Evolutionary conservation across 1,284 basidiomycete species (phyloP).

Genomic region (Leccinum holopus): DNA sequence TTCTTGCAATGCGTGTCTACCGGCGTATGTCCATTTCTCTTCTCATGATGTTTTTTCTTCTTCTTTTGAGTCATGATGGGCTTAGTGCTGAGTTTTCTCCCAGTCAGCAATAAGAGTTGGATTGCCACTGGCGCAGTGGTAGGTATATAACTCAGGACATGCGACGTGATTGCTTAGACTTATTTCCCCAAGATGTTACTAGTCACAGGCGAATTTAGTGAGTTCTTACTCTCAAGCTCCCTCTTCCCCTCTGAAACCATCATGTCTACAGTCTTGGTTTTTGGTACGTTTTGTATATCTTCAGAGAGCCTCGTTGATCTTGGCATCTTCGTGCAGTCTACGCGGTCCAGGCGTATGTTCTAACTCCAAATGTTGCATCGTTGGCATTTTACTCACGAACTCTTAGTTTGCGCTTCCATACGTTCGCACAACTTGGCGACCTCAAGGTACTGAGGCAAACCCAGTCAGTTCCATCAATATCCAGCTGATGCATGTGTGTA

Average conservation of each 20-base stretch:
- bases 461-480: too few relatives aligned
- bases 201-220: constrained; percentile 54
- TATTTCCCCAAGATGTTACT: constrained; percentile 30
- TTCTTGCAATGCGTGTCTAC: constrained; percentile 36
- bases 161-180: constrained; percentile 1
- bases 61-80: background rate
- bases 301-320: constrained; percentile 3
- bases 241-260: constrained; percentile 5
- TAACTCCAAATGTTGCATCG: background rate
- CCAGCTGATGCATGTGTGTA: constrained; percentile 10
- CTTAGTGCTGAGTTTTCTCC: background rate
- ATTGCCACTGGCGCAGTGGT: constrained; percentile 29
- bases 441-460: constrained; percentile 26
- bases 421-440: constrained; percentile 40
- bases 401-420: constrained; percentile 34
- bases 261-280: constrained; percentile 16
- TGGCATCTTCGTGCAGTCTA: constrained; percentile 35
- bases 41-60: constrained; percentile 3
- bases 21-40: constrained; percentile 20
- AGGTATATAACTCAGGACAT: background rate
- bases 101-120: constrained; percentile 34
- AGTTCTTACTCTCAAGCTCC: constrained; percentile 12
- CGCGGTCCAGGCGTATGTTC: constrained; percentile 39
- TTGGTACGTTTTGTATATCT: constrained; percentile 20
- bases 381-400: constrained; percentile 1